These are phyloP conservation scores for Sophora flavescens DNA, from an alignment of 306 rosid genomes.

Conservation along the genomic window DNA sequence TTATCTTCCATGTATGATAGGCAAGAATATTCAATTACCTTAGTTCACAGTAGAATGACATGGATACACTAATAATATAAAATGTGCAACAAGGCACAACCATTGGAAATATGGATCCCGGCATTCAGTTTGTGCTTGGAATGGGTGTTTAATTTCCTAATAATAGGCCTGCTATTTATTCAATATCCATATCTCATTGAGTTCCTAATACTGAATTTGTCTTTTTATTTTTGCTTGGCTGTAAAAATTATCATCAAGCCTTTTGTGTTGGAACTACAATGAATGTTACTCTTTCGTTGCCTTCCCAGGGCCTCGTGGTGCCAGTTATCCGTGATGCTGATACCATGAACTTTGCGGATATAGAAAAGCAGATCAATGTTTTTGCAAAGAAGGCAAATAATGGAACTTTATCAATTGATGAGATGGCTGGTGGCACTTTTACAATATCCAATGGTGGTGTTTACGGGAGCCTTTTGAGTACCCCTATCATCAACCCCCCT, in stretches of 20 bases:
- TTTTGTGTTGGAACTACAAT: constrained; percentile 29
- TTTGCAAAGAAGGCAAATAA: constrained; percentile 83
- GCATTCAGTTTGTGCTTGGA: background rate
- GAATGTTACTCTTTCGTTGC: constrained; percentile 23
- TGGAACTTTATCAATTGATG: constrained; percentile 82
- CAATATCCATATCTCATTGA: background rate
- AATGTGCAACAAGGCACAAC: background rate
- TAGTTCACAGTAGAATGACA: background rate
- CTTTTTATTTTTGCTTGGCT: constrained; percentile 1
- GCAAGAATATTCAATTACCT: background rate
- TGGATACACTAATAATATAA: background rate
- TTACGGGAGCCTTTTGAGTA: constrained; percentile 85
- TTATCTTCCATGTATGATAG: constrained; percentile 2
- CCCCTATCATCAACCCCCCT: constrained; percentile 89
- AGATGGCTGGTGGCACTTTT: constrained; percentile 90
- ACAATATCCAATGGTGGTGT: constrained; percentile 92
- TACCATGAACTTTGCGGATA: constrained; percentile 76
- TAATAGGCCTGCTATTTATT: background rate
- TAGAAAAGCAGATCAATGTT: constrained; percentile 80
- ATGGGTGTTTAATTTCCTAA: background rate
- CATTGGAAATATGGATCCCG: background rate
- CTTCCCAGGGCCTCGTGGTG: constrained; percentile 75
- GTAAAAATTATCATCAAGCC: background rate
- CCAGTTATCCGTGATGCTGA: constrained; percentile 83
- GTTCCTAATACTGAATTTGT: background rate